These are phyloP conservation scores for Alternaria infectoria DNA, from an alignment of 2,329 filamentous ascomycete genomes.

Conservation along the genomic window DNA sequence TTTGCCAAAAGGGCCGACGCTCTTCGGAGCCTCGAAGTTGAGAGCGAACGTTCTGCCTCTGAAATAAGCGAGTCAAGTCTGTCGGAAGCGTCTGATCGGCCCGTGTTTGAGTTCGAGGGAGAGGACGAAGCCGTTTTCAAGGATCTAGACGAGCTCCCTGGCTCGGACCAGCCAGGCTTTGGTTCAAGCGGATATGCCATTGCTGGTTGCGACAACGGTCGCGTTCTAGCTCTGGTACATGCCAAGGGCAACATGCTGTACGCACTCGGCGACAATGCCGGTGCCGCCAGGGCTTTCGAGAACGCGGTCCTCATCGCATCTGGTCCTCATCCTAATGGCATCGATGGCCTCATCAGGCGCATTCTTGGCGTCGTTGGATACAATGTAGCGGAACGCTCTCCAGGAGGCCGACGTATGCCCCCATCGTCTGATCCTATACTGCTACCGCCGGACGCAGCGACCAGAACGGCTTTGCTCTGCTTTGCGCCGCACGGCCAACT, in stretches of 20 bases:
- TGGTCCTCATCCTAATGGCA: constrained; percentile 71
- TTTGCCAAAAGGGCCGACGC: constrained; percentile 54
- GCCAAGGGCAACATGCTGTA: constrained; percentile 99
- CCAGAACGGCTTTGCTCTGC: constrained; percentile 80
- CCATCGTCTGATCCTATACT: constrained; percentile 69
- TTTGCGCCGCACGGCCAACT: constrained; percentile 78
- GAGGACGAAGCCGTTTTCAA: constrained; percentile 48
- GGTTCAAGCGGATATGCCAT: constrained; percentile 85
- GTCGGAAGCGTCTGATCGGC: constrained; percentile 63
- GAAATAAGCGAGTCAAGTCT: constrained; percentile 62
- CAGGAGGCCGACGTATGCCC: constrained; percentile 33
- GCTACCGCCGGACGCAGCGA: constrained; percentile 80
- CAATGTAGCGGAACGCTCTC: constrained; percentile 46
- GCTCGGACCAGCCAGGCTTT: constrained; percentile 62
- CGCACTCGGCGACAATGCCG: constrained; percentile 78
- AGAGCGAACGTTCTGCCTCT: constrained; percentile 67
- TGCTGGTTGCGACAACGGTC: constrained; percentile 84
- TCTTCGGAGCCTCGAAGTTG: constrained; percentile 58
- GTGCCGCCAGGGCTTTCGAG: constrained; percentile 88
- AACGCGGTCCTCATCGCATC: constrained; percentile 90
- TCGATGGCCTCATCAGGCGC: constrained; percentile 77
- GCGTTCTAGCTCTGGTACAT: constrained; percentile 91
- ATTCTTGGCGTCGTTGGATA: constrained; percentile 72
- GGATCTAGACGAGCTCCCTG: constrained; percentile 49
- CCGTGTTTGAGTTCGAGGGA: constrained; percentile 61